Evolutionary conservation across 805 yeast species (phyloP), one percentile per base, ranked within the genome.

Genomic region (Grigorovia humatica): DNA sequence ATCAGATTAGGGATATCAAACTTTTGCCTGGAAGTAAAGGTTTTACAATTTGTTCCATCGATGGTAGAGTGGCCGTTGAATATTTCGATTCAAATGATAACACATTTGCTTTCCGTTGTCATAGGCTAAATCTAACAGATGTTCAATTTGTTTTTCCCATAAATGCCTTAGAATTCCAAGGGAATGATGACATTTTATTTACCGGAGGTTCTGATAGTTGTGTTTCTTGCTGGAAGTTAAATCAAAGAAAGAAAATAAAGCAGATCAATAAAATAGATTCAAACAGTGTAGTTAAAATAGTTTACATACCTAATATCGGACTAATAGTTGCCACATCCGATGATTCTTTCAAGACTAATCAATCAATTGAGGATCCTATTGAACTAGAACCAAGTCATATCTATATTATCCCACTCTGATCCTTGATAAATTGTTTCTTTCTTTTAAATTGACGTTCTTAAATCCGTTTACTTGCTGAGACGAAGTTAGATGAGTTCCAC

Each of bases 171-270:
- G 69, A 78, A 11, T 88, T 90, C 75, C 91, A 86, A 62, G 91
- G 93, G 0, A 71, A 74, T 18, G 79, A 78, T 62, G 86, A 88
- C 17, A 85, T 95, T 1, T 78, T 91, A 60, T 80, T 82, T 53
- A 90, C 97, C 1, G 95, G 95, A 1, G 97, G 98, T 0, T 77
- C 93, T 1, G 98, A 91, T 68, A 95, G 96, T 11, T 77, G 86
- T 45, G 84, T 89, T 60, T 82, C 88, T 59, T 76, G 84, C 64
- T 91, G 98, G 98, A 96, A 89, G 64, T 82, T 88, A 64, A 85
- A 81, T 53, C 79, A 90, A 30, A 79, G 82, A 62, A 88, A 85
- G 63, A 77, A 96, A 56, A 75, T 90, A 51, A 82, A 82, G 66
- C 85, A 82, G 51, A 81, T 80, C 68, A 83, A 89, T 0, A 73